Percentiles rank a stretch among this genome's conserved stretches.
Conservation (phyloP, 2,329 filamentous ascomycete species). For the Aspergillus carbonarius region DNA sequence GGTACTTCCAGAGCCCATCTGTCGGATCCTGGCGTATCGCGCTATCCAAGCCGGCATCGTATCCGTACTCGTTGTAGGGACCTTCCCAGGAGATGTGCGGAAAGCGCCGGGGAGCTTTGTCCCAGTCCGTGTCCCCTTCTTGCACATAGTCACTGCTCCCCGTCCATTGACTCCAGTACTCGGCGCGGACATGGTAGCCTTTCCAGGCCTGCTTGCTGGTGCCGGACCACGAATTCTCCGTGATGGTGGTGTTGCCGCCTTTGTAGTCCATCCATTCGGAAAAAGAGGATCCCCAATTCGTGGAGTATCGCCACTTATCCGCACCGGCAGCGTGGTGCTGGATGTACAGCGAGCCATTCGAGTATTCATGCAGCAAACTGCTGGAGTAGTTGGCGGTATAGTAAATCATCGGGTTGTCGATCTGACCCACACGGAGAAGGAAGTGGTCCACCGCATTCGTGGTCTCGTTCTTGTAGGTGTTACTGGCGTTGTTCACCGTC, state of each 20-base stretch:
- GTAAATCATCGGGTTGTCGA: slow-evolving; percentile 60
- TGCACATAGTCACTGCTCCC: slow-evolving; percentile 61
- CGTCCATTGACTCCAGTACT: slow-evolving; percentile 60
- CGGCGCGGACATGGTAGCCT: slow-evolving; percentile 60
- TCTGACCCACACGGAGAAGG: slow-evolving; percentile 58
- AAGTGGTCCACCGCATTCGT: slow-evolving; percentile 57
- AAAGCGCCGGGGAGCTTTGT: slow-evolving; percentile 49
- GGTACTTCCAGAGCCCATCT: slow-evolving; percentile 56
- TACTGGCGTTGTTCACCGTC: slow-evolving; percentile 54
- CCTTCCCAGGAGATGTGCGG: slow-evolving; percentile 63
- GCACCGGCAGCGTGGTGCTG: slow-evolving; percentile 60
- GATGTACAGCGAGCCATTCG: slow-evolving; percentile 47
- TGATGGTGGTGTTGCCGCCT: slow-evolving; percentile 51
- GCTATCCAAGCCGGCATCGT: slow-evolving; percentile 59
- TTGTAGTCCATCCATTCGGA: slow-evolving; percentile 57
- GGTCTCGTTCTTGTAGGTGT: slow-evolving; percentile 39
- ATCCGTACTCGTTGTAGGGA: slow-evolving; percentile 62
- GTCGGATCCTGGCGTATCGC: slow-evolving; percentile 46
- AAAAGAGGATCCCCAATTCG: slow-evolving; percentile 61
- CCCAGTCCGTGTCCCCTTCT: slow-evolving; percentile 53
- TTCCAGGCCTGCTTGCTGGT: slow-evolving; percentile 57
- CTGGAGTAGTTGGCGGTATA: slow-evolving; percentile 59
- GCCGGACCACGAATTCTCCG: slow-evolving; percentile 55
- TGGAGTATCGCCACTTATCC: slow-evolving; percentile 60
- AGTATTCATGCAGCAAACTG: slow-evolving; percentile 48